Evolutionary conservation across 768 basidiomycete species (phyloP).

Genomic region (Boletus sp.): DNA sequence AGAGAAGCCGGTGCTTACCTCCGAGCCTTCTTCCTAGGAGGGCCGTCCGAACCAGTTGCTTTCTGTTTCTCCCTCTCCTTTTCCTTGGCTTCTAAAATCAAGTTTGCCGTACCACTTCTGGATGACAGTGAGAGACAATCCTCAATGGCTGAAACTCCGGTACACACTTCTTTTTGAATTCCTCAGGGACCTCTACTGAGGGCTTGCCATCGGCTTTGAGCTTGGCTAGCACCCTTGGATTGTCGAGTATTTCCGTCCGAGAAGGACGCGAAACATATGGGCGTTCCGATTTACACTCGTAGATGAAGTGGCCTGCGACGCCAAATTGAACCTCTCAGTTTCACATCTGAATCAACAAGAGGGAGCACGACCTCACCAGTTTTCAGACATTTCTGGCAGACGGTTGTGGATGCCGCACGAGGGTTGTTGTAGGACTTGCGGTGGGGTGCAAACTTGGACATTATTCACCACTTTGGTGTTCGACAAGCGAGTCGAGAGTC

Average conservation of each 20-base stretch:
- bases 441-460: constrained; percentile 84
- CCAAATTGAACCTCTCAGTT: not conserved
- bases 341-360: constrained; percentile 2
- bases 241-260: constrained; percentile 80
- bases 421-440: constrained; percentile 58
- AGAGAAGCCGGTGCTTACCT: constrained; percentile 37
- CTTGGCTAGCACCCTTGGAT: constrained; percentile 65
- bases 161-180: constrained; percentile 78
- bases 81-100: constrained; percentile 79
- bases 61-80: constrained; percentile 58
- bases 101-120: constrained; percentile 79
- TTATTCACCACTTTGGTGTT: constrained; percentile 22
- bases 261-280: constrained; percentile 91
- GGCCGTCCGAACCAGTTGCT: constrained; percentile 25
- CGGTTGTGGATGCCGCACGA: constrained; percentile 58
- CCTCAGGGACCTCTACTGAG: constrained; percentile 82
- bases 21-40: constrained; percentile 35
- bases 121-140: constrained; percentile 3
- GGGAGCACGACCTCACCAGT: constrained; percentile 42
- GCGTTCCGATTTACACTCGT: constrained; percentile 77
- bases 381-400: constrained; percentile 81
- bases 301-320: constrained; percentile 78
- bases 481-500: not conserved
- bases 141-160: not conserved
- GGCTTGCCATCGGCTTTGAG: constrained; percentile 69